Evolutionary conservation across 2,329 filamentous ascomycete genomes (phyloP), one percentile per base, ranked within the genome.

Genomic region (Fusarium agapanthi): DNA sequence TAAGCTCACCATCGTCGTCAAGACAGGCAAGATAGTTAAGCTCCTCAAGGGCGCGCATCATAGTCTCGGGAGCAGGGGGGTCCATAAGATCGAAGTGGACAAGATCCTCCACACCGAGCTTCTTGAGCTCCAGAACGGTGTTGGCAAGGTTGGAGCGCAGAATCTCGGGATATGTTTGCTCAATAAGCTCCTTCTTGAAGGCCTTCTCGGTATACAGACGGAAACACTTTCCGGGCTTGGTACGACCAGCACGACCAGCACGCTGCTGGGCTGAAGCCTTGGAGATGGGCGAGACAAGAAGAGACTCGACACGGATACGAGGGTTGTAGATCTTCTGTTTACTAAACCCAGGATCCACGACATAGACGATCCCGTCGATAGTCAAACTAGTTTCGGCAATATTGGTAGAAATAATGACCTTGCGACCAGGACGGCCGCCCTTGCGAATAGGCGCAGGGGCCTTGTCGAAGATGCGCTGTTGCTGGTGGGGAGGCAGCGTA

Each of bases 281-380:
- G 66, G 95, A 98, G 76, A 99, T 98, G 28, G 96, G 95, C 7
- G 96, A 98, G 10, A 99, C 95, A n/a, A 99, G 87, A 13, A 99
- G 88, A 2, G 96, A 98, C 84, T 99, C 96, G 73, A 99, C 95
- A 82, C 96, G 91, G 77, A 97, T 97, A 69, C 96, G 91, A 28
- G 96, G 95, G 82, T 99, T 98, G 87, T 98, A 99, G 71, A 98
- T 96, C 84, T 98, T 99, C 80, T 99, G 96, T 86, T 99, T 99
- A 85, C 95, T 97, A 86, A 99, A 99, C 40, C 96, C 96, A 5
- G 96, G 95, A 79, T 99, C 96, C n/a, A 99, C 95, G 38, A 99
- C 96, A 79, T 98, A 99, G 40, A 99, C 96, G 72, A 99, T 99
- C 80, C 96, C 96, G 80, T 99, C 96, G 69, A 99, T 99, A 51